A percentile compares a stretch with the other conserved stretches of the same genome.
These are phyloP conservation scores for Rutstroemia sydowiana DNA, from an alignment of 2,329 filamentous ascomycete genomes.

Conservation along the genomic window DNA sequence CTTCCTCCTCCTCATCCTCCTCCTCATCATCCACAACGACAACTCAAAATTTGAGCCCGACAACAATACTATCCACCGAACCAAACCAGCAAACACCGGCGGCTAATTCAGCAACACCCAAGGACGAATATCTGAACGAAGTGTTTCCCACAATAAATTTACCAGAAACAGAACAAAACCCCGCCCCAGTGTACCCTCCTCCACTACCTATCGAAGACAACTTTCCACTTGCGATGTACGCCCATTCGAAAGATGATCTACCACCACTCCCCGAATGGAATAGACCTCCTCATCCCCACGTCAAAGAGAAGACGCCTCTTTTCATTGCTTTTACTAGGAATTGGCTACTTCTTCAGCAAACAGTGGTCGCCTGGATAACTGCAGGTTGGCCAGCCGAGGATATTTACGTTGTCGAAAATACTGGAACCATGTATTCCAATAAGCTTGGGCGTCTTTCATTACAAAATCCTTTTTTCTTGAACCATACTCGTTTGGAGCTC, in stretches of 20 bases:
- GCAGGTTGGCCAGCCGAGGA: constrained; percentile 49
- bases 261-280: constrained; percentile 41
- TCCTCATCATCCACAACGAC: too few species aligned
- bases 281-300: constrained; percentile 32
- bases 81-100: not conserved
- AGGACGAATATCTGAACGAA: not conserved
- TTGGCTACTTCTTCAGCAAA: constrained; percentile 46
- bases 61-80: not conserved
- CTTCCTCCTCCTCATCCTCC: too few species aligned
- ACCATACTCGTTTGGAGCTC: constrained; percentile 40
- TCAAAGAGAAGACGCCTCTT: constrained; percentile 40
- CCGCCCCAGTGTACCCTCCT: not conserved
- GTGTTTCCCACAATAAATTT: not conserved
- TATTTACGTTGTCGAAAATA: constrained; percentile 53
- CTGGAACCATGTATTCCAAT: constrained; percentile 47
- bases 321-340: constrained; percentile 50
- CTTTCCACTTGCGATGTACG: constrained; percentile 20
- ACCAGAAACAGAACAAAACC: not conserved
- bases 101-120: not conserved
- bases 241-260: constrained; percentile 21
- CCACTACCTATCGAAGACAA: constrained; percentile 14
- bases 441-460: constrained; percentile 37
- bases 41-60: not conserved
- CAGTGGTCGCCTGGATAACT: constrained; percentile 48
- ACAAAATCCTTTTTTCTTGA: constrained; percentile 49